Base-by-base conservation (phyloP, 2,329 filamentous ascomycete species). In the Aureobasidium leucospermi region DNA sequence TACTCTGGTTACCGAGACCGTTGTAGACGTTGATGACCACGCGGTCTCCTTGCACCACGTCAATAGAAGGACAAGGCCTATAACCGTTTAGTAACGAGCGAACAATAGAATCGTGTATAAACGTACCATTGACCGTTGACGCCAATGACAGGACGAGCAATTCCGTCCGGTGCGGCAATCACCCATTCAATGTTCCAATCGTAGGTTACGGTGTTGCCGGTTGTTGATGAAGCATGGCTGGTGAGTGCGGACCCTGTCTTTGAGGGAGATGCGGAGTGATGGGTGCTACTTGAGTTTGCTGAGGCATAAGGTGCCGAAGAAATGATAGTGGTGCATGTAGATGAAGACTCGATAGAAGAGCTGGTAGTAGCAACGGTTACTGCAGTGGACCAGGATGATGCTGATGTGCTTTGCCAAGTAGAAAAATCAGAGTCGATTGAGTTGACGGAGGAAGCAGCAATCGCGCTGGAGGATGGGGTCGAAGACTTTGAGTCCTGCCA, bases 11-110 rank as follows among this genome's bases (percentile, higher is more conserved):
- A 9, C 77, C 75, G 0, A 87, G 82, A 23, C 81, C 78, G 65
- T 93, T 93, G 65, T 83, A 75, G 53, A 90, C 78, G 32, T 88
- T 83, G 47, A 92, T 82, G 2, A 89, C 71, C 8, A 94, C 71
- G 1, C 80, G 83, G 65, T 94, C 89, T 19, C 87, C 88, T 63
- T 88, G 84, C 64, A 88, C 89, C 62, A 85, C 83, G 64, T 88
- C 82, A 42, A 94, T 82, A 43, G 88, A 71, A 4, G 89, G 89
- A 0, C 88, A 81, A 0, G 89, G 89, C 58, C 55, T 58, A 23
- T 19, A 29, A 16, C 19, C 7, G 3, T 9, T 48, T 23, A 58
- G 43, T 15, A 11, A 4, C 8, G 9, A 9, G 5, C 7, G 5
- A 10, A 29, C 16, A 4, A 6, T 29, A 13, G 13, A 6, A 31